phyloP scores from a whole-genome alignment of 768 basidiomycete genomes.

The Rhodosporidiobolus odoratus region DNA sequence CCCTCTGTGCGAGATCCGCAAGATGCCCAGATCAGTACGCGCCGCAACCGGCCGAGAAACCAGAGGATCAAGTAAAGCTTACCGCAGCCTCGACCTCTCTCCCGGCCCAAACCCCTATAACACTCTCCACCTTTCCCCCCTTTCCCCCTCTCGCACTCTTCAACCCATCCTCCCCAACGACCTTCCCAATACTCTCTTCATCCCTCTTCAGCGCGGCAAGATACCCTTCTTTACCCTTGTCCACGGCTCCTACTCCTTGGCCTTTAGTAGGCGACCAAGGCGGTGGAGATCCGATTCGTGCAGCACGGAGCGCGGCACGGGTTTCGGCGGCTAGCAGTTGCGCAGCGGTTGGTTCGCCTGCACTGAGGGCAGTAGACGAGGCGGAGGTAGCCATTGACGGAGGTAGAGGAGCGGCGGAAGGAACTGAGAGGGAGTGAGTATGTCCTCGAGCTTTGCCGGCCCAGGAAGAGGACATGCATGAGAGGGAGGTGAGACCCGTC shows the following conservation, averaged over 20 bases:
- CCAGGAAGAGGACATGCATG: background rate
- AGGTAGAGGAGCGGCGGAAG: background rate
- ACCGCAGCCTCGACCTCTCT: conserved; percentile 18
- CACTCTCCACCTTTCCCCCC: conserved; percentile 22
- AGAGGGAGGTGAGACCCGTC: background rate
- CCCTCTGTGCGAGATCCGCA: background rate
- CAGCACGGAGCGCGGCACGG: background rate
- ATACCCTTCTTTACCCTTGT: background rate
- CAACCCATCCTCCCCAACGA: background rate
- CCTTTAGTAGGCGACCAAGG: background rate
- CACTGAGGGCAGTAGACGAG: too few species aligned
- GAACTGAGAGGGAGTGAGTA: conserved; percentile 4
- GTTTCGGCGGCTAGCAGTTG: conserved; percentile 26
- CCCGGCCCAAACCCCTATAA: conserved; percentile 22
- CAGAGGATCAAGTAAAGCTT: background rate
- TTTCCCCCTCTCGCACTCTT: background rate
- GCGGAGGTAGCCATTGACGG: too few species aligned
- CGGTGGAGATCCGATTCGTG: background rate
- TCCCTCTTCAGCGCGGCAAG: conserved; percentile 10
- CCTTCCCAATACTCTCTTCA: conserved; percentile 1
- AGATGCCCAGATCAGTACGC: background rate
- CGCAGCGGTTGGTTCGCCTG: conserved; percentile 11
- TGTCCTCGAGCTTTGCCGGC: background rate
- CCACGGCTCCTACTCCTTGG: background rate
- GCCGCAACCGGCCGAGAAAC: background rate